These are phyloP conservation scores for Leucosporidium yakuticum DNA, from an alignment of 768 basidiomycete species.

Conservation along the genomic window DNA sequence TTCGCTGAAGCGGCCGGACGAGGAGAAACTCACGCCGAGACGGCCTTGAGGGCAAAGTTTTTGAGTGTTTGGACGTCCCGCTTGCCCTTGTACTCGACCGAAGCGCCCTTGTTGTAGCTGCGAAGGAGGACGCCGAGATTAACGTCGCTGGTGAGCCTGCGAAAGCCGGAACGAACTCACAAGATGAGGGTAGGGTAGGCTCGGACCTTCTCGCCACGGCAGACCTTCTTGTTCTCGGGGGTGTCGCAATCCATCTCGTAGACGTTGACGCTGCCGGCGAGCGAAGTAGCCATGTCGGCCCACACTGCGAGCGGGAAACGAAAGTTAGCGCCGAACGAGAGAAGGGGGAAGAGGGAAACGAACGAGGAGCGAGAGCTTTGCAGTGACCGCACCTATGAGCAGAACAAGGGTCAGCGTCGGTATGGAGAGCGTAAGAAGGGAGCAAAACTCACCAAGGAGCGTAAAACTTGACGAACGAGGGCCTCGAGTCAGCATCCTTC, in stretches of 20 bases:
- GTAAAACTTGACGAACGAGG: constrained; percentile 70
- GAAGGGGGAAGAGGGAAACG: constrained; percentile 26
- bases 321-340: background rate
- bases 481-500: constrained; percentile 45
- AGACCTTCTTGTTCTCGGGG: constrained; percentile 54
- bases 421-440: background rate
- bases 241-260: constrained; percentile 86
- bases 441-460: constrained; percentile 67
- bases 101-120: constrained; percentile 51
- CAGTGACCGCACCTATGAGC: constrained; percentile 75
- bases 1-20: background rate
- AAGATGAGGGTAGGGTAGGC: constrained; percentile 81
- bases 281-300: constrained; percentile 62
- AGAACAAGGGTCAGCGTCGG: background rate
- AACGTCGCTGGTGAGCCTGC: background rate
- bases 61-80: constrained; percentile 66
- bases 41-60: constrained; percentile 68
- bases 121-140: background rate
- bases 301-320: constrained; percentile 50
- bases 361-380: constrained; percentile 74
- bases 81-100: constrained; percentile 68
- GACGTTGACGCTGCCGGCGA: constrained; percentile 67
- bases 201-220: constrained; percentile 58
- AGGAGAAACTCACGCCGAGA: constrained; percentile 55
- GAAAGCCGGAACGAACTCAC: constrained; percentile 42